Percentiles rank a stretch among this genome's conserved stretches.
Conservation (phyloP, 345 rosid species). For the Linum trigynum region DNA sequence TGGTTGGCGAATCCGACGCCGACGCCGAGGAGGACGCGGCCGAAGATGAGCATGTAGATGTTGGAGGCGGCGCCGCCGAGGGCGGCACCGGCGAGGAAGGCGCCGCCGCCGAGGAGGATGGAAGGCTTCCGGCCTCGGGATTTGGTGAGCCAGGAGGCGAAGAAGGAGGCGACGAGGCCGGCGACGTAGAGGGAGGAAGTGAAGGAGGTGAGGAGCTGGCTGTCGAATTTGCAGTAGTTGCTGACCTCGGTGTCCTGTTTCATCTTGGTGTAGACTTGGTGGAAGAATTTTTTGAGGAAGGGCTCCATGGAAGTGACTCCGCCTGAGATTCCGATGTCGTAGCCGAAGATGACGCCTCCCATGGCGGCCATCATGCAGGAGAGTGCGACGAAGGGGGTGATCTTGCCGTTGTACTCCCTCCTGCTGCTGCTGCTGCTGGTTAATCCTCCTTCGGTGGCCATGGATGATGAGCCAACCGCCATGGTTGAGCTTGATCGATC, state of each 20-base stretch:
- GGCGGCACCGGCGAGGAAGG: constrained; percentile 54
- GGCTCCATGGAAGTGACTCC: constrained; percentile 83
- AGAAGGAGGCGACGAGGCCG: constrained; percentile 50
- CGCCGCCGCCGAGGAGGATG: constrained; percentile 44
- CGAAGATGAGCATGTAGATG: constrained; percentile 49
- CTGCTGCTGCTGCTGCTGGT: too few species aligned
- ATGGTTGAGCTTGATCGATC: constrained; percentile 14
- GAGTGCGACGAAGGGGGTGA: constrained; percentile 49
- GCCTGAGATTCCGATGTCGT: constrained; percentile 79
- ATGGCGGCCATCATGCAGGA: constrained; percentile 82
- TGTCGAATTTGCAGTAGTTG: constrained; percentile 68
- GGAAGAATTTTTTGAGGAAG: constrained; percentile 48
- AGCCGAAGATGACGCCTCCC: constrained; percentile 87
- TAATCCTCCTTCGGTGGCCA: constrained; percentile 12
- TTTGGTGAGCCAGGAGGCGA: constrained; percentile 50
- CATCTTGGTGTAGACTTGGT: constrained; percentile 43
- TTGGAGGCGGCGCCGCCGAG: constrained; percentile 49
- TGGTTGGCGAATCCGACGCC: constrained; percentile 76
- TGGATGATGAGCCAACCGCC: constrained; percentile 32
- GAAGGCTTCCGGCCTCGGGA: constrained; percentile 57
- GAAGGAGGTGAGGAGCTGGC: constrained; percentile 59
- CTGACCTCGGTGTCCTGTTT: constrained; percentile 35
- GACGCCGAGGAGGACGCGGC: constrained; percentile 58
- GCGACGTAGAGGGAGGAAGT: constrained; percentile 71
- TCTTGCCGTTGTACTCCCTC: constrained; percentile 34